A percentile compares a stretch with the other conserved stretches of the same genome.
Conservation (phyloP, 2,329 filamentous ascomycete species). For the Tympanopsis confertula region DNA sequence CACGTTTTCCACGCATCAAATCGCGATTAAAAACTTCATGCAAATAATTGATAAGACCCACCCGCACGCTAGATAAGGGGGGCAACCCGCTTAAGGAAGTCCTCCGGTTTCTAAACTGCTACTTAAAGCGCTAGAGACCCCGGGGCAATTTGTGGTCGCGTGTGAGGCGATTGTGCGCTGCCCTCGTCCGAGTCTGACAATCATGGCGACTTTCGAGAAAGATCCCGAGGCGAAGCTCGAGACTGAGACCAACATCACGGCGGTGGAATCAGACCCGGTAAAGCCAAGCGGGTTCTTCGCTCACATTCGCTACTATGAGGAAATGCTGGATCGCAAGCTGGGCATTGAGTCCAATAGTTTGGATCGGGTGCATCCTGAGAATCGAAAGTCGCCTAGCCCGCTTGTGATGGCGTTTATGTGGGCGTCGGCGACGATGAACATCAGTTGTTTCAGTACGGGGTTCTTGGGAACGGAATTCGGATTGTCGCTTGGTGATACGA, state of each 20-base stretch:
- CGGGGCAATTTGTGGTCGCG: too few relatives aligned
- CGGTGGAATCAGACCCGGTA: neutral
- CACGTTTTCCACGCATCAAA: too few relatives aligned
- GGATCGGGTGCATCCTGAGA: conserved; percentile 29
- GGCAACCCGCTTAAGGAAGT: too few relatives aligned
- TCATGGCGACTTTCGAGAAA: too few relatives aligned
- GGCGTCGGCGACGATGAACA: conserved; percentile 37
- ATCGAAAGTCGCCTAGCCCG: conserved; percentile 26
- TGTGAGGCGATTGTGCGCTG: too few relatives aligned
- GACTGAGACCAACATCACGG: neutral
- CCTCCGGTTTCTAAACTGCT: too few relatives aligned
- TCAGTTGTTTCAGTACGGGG: conserved; percentile 36
- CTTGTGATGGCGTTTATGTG: conserved; percentile 38
- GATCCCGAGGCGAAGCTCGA: neutral
- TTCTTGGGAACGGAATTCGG: conserved; percentile 37
- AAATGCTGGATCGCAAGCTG: conserved; percentile 28
- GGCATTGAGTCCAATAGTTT: conserved; percentile 36
- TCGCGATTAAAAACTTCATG: too few relatives aligned
- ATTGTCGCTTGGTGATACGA: conserved; percentile 27
- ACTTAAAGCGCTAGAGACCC: too few relatives aligned
- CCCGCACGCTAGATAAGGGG: too few relatives aligned
- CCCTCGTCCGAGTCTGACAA: too few relatives aligned
- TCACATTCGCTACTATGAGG: conserved; percentile 26
- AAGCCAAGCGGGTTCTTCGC: conserved; percentile 16
- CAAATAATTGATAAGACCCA: too few relatives aligned